These are phyloP conservation scores for Fistulinella cinereoalba DNA, from an alignment of 1,284 basidiomycete genomes.

Conservation along the genomic window DNA sequence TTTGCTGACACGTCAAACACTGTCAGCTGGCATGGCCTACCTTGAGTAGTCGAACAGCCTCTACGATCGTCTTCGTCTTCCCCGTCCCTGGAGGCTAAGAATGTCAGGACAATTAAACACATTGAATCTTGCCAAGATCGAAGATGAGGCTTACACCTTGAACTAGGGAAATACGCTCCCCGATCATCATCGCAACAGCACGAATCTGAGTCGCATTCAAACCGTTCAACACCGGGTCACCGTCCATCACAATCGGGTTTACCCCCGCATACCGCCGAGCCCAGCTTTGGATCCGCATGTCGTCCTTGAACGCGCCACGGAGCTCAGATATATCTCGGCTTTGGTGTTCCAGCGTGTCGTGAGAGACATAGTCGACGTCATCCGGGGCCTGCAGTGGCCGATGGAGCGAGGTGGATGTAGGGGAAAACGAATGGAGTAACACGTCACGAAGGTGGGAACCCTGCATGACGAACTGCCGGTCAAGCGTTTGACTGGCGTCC, in stretches of 20 bases:
- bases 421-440: conserved; percentile 53
- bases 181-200: conserved; percentile 87
- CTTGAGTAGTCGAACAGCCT: conserved; percentile 83
- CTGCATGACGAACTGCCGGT: conserved; percentile 51
- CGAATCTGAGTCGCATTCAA: conserved; percentile 79
- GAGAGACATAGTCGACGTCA: conserved; percentile 36
- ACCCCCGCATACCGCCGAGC: conserved; percentile 59
- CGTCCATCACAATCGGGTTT: conserved; percentile 68
- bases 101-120: conserved; percentile 4
- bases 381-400: conserved; percentile 34
- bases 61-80: conserved; percentile 90
- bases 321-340: conserved; percentile 23
- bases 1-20: neutral
- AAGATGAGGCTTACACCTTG: conserved; percentile 68
- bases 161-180: conserved; percentile 74
- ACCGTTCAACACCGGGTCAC: conserved; percentile 69
- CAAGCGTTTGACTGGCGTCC: conserved; percentile 35
- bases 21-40: conserved; percentile 31
- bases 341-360: conserved; percentile 36
- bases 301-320: conserved; percentile 59
- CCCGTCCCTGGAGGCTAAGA: conserved; percentile 92
- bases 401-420: conserved; percentile 28
- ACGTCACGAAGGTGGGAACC: conserved; percentile 72
- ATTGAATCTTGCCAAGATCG: neutral
- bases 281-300: conserved; percentile 77